Percentiles rank a stretch among this genome's conserved stretches.
These are phyloP conservation scores for Lachancea thermotolerans DNA, from an alignment of 805 yeast genomes.

Conservation along the genomic window DNA sequence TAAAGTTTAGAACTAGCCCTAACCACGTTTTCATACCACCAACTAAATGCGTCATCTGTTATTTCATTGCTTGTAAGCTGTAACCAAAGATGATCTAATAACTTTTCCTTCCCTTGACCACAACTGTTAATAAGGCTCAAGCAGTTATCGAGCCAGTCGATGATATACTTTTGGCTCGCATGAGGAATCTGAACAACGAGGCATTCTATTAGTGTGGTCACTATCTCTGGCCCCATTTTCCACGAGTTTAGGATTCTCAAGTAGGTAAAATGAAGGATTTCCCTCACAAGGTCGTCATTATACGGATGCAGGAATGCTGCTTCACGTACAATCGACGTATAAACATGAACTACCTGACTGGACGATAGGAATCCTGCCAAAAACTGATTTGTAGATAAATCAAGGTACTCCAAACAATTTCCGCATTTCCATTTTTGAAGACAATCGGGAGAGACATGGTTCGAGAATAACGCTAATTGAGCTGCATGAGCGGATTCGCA, in stretches of 20 bases:
- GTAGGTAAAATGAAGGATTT: slow-evolving; percentile 19
- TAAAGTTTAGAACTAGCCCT: slow-evolving; percentile 7
- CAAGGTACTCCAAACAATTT: slow-evolving; percentile 13
- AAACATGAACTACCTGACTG: slow-evolving; percentile 18
- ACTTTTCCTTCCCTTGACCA: slow-evolving; percentile 7
- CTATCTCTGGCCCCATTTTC: slow-evolving; percentile 6
- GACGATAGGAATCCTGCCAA: slow-evolving; percentile 10
- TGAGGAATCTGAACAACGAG: slow-evolving; percentile 19
- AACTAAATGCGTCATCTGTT: slow-evolving; percentile 18
- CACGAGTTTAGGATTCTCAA: slow-evolving; percentile 12
- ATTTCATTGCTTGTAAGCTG: slow-evolving; percentile 13
- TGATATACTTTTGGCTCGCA: slow-evolving; percentile 8
- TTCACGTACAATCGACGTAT: slow-evolving; percentile 12
- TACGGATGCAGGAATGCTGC: slow-evolving; percentile 8
- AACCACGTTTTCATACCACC: slow-evolving; percentile 25
- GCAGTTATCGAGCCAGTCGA: slow-evolving; percentile 24
- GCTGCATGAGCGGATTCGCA: slow-evolving; percentile 24
- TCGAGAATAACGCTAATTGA: slow-evolving; percentile 14
- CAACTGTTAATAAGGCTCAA: slow-evolving; percentile 13
- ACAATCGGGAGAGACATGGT: background rate
- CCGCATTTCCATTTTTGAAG: slow-evolving; percentile 16
- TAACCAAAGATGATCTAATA: slow-evolving; percentile 18
- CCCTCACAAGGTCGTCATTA: slow-evolving; percentile 16
- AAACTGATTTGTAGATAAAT: slow-evolving; percentile 15
- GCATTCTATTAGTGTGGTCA: slow-evolving; percentile 16